These are phyloP conservation scores for Nicotiana obtusifolia DNA, from an alignment of 257 asterid genomes.

Conservation along the genomic window DNA sequence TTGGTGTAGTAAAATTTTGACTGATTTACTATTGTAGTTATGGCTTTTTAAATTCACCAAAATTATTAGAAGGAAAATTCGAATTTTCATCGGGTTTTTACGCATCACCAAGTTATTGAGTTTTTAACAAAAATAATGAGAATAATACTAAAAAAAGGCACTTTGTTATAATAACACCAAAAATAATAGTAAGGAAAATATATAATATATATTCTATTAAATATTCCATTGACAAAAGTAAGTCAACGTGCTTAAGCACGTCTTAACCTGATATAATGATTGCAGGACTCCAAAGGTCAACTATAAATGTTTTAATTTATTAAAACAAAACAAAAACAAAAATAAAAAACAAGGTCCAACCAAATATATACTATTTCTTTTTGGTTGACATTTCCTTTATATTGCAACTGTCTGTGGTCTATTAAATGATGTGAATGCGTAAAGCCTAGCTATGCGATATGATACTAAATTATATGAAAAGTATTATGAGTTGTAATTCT, in stretches of 20 bases:
- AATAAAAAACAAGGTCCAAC: not conserved
- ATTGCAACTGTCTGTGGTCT: too few species aligned
- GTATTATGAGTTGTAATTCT: too few species aligned
- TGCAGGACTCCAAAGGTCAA: not conserved
- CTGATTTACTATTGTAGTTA: too few species aligned
- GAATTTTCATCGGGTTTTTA: too few species aligned
- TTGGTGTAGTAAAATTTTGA: too few species aligned
- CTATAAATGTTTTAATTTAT: not conserved
- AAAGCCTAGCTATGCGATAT: too few species aligned
- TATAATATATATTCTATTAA: not conserved
- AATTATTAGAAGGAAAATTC: too few species aligned
- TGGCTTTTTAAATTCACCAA: too few species aligned
- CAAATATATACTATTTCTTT: not conserved
- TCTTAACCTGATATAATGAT: not conserved
- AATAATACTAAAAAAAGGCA: not conserved
- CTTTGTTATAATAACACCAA: not conserved
- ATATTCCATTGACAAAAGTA: not conserved
- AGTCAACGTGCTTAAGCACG: slow-evolving; percentile 5
- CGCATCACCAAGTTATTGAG: too few species aligned
- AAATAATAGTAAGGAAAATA: not conserved
- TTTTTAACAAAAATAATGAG: not conserved
- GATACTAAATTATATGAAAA: too few species aligned
- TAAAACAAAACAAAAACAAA: not conserved
- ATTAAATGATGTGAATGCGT: too few species aligned
- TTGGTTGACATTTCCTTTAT: not conserved